A percentile compares a stretch with the other conserved stretches of the same genome.
phyloP scores from a whole-genome alignment of 176 grass and related monocot genomes.

The Aegilops longissima region DNA sequence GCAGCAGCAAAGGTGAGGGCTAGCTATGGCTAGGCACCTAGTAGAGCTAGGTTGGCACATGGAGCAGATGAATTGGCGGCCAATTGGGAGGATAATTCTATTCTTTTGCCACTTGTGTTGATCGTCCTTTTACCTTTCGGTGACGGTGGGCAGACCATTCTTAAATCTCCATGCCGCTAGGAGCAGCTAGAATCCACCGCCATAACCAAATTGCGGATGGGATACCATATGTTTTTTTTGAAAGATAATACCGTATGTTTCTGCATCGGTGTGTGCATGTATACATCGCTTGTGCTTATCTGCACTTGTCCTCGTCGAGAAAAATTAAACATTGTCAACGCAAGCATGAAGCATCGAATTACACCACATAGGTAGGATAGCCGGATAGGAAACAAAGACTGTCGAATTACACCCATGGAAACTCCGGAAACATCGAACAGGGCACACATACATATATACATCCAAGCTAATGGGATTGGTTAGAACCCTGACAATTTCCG shows the following conservation, averaged over 20 bases:
- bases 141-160: neutral
- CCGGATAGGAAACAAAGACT: too few species aligned
- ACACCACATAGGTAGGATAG: too few species aligned
- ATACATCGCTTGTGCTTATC: neutral
- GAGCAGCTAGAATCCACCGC: conserved; percentile 1
- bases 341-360: too few species aligned
- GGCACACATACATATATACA: neutral
- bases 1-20: neutral
- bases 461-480: neutral
- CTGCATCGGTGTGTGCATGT: neutral
- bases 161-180: neutral
- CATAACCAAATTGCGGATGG: neutral
- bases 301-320: neutral
- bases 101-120: conserved; percentile 17
- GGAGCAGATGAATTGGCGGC: neutral
- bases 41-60: neutral
- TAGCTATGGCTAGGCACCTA: neutral
- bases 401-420: too few species aligned
- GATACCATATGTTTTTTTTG: neutral
- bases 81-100: conserved; percentile 28
- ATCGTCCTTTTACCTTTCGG: neutral
- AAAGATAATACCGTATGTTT: neutral
- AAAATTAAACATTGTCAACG: neutral
- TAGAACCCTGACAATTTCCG: neutral
- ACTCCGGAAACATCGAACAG: neutral